Percentiles rank a stretch among this genome's conserved stretches.
phyloP scores from a whole-genome alignment of 805 yeast species.

The Ogataea nakhonphanomensis region DNA sequence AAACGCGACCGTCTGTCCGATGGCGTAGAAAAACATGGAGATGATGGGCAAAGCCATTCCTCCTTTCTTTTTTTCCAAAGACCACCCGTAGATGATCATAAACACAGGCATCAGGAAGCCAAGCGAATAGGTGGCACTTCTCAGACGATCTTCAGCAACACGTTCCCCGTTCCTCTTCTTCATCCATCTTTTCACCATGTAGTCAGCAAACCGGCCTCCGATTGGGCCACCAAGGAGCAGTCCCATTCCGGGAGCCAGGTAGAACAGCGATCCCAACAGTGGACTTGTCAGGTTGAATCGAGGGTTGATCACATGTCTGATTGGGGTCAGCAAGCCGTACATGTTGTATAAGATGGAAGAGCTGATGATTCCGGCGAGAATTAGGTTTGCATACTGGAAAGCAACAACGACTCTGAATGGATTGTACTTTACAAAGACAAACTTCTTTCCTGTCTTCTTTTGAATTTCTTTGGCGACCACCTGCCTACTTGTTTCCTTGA shows the following conservation, averaged over 20 bases:
- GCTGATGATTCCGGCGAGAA: conserved; percentile 42
- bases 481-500: conserved; percentile 44
- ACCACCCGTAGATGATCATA: conserved; percentile 53
- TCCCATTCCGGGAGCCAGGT: conserved; percentile 57
- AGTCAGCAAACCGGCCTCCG: conserved; percentile 55
- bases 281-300: conserved; percentile 48
- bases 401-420: conserved; percentile 45
- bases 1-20: conserved; percentile 49
- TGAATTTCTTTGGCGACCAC: conserved; percentile 30
- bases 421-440: conserved; percentile 42
- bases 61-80: conserved; percentile 44
- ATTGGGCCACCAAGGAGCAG: conserved; percentile 46
- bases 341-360: conserved; percentile 44
- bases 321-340: conserved; percentile 53
- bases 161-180: conserved; percentile 39
- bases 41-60: conserved; percentile 55
- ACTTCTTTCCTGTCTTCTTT: conserved; percentile 32
- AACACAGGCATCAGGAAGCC: conserved; percentile 45
- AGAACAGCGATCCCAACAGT: conserved; percentile 48
- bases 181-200: conserved; percentile 42
- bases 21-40: conserved; percentile 44
- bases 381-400: conserved; percentile 41
- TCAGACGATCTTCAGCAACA: conserved; percentile 51
- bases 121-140: conserved; percentile 37
- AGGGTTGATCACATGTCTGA: conserved; percentile 53